Conservation (phyloP, 495 filamentous ascomycete genomes). For the Penicillium nucicola region DNA sequence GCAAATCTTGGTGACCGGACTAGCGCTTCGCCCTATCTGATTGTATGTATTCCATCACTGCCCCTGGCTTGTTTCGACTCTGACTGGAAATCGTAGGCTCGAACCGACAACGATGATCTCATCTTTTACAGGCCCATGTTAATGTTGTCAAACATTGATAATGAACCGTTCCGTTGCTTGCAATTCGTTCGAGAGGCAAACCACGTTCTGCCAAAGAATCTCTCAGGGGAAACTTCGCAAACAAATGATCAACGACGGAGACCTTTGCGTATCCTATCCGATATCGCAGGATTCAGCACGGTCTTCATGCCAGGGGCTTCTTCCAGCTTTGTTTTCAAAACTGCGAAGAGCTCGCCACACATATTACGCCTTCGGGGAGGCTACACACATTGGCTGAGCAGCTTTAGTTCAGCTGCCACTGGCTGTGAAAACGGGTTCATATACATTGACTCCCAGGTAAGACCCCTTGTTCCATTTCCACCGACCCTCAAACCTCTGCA, state of each 20-base stretch:
- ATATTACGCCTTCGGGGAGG: conserved; percentile 66
- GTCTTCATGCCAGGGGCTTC: conserved; percentile 78
- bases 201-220: conserved; percentile 51
- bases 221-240: conserved; percentile 30
- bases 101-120: conserved; percentile 75
- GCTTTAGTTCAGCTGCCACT: conserved; percentile 58
- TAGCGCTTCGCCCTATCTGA: conserved; percentile 69
- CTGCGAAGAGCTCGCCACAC: conserved; percentile 68
- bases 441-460: conserved; percentile 62
- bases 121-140: conserved; percentile 82
- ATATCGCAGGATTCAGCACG: conserved; percentile 70
- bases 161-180: conserved; percentile 42
- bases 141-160: conserved; percentile 21
- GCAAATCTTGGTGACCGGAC: conserved; percentile 78
- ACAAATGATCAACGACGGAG: conserved; percentile 37
- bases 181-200: conserved; percentile 76
- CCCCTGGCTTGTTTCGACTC: neutral
- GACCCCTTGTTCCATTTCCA: neutral
- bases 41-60: conserved; percentile 50
- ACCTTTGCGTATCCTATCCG: conserved; percentile 58
- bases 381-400: conserved; percentile 62
- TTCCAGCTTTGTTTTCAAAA: conserved; percentile 75
- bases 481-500: neutral
- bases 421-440: conserved; percentile 79
- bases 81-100: conserved; percentile 50